Percentiles rank a stretch among this genome's conserved stretches.
Conservation (phyloP, 345 rosid genomes). For the Firmiana major region DNA sequence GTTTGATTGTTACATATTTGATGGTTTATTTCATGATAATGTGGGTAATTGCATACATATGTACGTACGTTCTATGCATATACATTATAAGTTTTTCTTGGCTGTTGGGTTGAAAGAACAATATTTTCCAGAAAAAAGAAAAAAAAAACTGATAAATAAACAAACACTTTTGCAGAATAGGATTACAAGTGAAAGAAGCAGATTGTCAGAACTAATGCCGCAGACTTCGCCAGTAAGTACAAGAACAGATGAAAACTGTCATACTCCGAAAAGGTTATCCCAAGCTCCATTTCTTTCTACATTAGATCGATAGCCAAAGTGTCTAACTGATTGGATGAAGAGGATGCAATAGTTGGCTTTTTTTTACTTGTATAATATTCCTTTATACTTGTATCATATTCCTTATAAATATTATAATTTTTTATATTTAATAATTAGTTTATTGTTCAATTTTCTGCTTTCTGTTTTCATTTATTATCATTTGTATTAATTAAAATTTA, state of each 20-base stretch:
- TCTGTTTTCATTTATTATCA: too few species aligned
- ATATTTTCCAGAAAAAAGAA: background rate
- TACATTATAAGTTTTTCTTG: background rate
- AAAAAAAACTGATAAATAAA: constrained; percentile 6
- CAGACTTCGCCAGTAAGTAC: constrained; percentile 42
- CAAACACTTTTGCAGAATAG: constrained; percentile 40
- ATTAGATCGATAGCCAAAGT: constrained; percentile 39
- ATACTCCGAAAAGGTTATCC: constrained; percentile 43
- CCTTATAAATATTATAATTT: background rate
- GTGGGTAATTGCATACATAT: background rate
- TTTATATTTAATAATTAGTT: too few species aligned
- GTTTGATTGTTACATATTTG: background rate
- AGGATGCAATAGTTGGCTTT: background rate
- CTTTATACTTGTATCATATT: background rate
- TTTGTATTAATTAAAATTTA: too few species aligned
- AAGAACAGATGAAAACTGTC: constrained; percentile 41
- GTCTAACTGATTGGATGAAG: too few species aligned
- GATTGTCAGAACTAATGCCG: constrained; percentile 47
- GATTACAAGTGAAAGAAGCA: constrained; percentile 44
- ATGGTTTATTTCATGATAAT: background rate
- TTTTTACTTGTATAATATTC: background rate
- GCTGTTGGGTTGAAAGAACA: background rate
- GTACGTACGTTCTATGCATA: too few species aligned
- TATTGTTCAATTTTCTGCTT: too few species aligned
- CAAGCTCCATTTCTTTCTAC: constrained; percentile 50